These are phyloP conservation scores for Helenozyma baotianmanensis DNA, from an alignment of 805 yeast species.

Conservation along the genomic window DNA sequence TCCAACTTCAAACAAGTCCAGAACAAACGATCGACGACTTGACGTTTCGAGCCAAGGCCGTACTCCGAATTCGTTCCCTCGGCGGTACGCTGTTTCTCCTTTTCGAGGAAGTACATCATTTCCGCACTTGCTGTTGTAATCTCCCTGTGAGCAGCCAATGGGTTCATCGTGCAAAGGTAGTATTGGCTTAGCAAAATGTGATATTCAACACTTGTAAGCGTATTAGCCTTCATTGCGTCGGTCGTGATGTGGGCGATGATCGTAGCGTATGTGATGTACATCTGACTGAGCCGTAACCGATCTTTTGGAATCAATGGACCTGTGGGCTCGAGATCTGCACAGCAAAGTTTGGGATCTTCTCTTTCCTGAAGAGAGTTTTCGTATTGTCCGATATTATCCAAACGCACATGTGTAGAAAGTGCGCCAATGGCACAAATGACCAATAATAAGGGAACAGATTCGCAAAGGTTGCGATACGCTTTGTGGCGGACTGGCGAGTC, in stretches of 20 bases:
- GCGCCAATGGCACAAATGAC: constrained; percentile 31
- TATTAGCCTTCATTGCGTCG: constrained; percentile 9
- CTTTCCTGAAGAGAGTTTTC: constrained; percentile 26
- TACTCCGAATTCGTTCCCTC: background rate
- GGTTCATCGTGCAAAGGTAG: constrained; percentile 22
- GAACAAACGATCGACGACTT: constrained; percentile 26
- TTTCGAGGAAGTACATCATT: constrained; percentile 27
- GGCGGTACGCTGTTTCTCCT: constrained; percentile 3
- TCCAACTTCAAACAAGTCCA: constrained; percentile 37
- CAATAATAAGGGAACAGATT: constrained; percentile 22
- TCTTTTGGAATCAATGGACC: constrained; percentile 10
- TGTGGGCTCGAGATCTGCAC: background rate
- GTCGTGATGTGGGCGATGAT: constrained; percentile 22
- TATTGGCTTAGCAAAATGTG: constrained; percentile 25
- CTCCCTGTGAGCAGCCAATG: constrained; percentile 22
- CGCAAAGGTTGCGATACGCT: constrained; percentile 19
- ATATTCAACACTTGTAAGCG: constrained; percentile 17
- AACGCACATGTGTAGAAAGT: constrained; percentile 26
- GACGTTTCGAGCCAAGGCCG: constrained; percentile 8
- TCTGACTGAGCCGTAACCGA: constrained; percentile 19
- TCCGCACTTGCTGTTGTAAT: constrained; percentile 24
- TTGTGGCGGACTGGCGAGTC: constrained; percentile 16
- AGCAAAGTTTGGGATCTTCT: background rate
- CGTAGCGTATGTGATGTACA: constrained; percentile 20
- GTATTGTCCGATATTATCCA: constrained; percentile 29